These are phyloP conservation scores for Vinca major DNA, from an alignment of 305 asterid genomes.

Conservation along the genomic window DNA sequence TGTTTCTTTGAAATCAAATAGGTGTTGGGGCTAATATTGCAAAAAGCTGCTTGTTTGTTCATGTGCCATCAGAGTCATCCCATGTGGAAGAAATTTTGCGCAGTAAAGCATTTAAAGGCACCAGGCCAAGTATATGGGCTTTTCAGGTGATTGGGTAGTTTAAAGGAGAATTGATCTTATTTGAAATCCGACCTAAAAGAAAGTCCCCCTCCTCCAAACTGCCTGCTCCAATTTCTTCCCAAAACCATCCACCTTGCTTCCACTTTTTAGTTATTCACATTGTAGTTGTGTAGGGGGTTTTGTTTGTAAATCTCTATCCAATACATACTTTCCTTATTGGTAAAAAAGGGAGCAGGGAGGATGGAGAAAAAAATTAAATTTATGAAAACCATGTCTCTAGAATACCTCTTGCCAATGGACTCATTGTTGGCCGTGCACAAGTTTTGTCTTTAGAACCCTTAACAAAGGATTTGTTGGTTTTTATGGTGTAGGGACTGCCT, in stretches of 20 bases:
- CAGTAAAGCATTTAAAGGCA: constrained; percentile 63
- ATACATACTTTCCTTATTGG: background rate
- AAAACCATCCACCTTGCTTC: background rate
- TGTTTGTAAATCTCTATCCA: background rate
- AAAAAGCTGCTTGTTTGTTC: constrained; percentile 61
- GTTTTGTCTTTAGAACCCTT: background rate
- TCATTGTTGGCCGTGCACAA: too few species aligned
- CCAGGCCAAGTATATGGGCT: constrained; percentile 75
- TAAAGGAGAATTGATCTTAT: constrained; percentile 3
- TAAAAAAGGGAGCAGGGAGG: background rate
- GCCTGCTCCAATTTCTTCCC: background rate
- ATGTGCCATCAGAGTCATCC: constrained; percentile 52
- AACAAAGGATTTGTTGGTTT: background rate
- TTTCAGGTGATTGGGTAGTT: constrained; percentile 49
- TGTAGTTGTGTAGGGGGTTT: background rate
- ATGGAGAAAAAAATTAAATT: background rate
- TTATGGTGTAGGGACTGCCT: constrained; percentile 56
- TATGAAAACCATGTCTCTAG: too few species aligned
- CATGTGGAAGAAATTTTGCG: constrained; percentile 45
- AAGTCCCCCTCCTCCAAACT: background rate
- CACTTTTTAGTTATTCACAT: background rate
- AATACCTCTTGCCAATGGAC: too few species aligned
- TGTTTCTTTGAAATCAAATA: constrained; percentile 21
- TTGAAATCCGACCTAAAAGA: constrained; percentile 2
- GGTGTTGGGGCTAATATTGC: constrained; percentile 78